Base-by-base conservation (phyloP, 495 filamentous ascomycete species). In the Trypethelium eluteriae region DNA sequence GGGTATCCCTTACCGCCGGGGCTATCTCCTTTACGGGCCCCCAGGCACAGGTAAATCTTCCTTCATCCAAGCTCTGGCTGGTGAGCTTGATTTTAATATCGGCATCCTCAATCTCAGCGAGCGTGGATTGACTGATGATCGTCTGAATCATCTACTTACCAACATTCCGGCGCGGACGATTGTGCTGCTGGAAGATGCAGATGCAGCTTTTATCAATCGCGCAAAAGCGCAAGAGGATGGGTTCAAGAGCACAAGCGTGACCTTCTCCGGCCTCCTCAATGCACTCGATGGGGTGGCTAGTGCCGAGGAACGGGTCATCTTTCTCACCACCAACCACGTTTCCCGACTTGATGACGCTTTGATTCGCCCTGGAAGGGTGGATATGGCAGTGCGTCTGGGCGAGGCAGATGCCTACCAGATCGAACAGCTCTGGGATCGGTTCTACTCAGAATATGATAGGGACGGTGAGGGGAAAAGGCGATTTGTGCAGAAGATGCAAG, bases 11-110 rank as follows among this genome's bases (percentile, higher is more conserved):
- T 98, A 98, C 68, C 86, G 94, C 39, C 82, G 94, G 32, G 94
- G 94, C 1, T 98, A 98, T 76, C 82, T 98, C 47, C 83, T 98
- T 3, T 93, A 96, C 73, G 94, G 94, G 0, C 93, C 93, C 2
- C 95, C 94, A 0, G 94, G 94, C 2, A 95, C 90, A 16, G 94
- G 94, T 32, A 98, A 98, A 76, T 96, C 88, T 70, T 95, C 90
- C 2, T 98, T 98, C 74, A 95, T 98, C 62, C 93, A 96, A 77
- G 93, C 95, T 2, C 79, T 98, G 38, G 94, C 94, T 1, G 95
- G 92, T 12, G 86, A 93, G 68, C 77, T 98, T 63, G 90, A 98
- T 72, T 98, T 96, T 76, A 90, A 91, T 70, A 94, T 98, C 70
- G 91, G 93, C 53, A 90, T 97, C 75, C 79, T 98, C 61, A 97